A percentile compares a stretch with the other conserved stretches of the same genome.
phyloP scores from a whole-genome alignment of 179 eudicot genomes.

The Silene coronaria region DNA sequence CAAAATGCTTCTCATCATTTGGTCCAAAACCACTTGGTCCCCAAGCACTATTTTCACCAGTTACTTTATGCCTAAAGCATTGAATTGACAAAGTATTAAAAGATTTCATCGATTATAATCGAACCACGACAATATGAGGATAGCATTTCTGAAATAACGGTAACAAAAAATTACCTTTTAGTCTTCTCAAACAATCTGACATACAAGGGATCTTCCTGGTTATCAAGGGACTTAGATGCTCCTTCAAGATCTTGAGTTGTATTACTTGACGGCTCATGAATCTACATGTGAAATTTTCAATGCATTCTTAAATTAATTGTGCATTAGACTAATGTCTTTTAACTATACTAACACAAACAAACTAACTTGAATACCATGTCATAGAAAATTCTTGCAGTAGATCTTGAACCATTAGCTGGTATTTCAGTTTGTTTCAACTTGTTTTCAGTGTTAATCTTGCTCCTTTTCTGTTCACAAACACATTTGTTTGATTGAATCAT shows the following conservation, averaged over 20 bases:
- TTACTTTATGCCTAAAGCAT: no score
- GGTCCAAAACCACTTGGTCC: no score
- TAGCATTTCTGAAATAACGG: no score
- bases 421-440: not conserved
- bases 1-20: no score
- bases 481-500: no score
- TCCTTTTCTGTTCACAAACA: no score
- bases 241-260: not conserved
- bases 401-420: slow-evolving; percentile 7
- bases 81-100: no score
- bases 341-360: not conserved
- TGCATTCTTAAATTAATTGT: not conserved
- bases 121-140: no score
- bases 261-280: not conserved
- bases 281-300: not conserved
- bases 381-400: slow-evolving; percentile 7
- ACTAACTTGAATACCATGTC: not conserved
- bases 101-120: no score
- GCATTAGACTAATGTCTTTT: not conserved
- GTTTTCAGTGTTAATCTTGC: not conserved
- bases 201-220: not conserved
- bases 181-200: slow-evolving; percentile 6
- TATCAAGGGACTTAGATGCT: not conserved
- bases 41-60: no score
- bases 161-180: not conserved